Percentiles rank a stretch among this genome's conserved stretches.
Evolutionary conservation across 139 green algal species (phyloP).

Genomic region (Picochlorum sp.): DNA sequence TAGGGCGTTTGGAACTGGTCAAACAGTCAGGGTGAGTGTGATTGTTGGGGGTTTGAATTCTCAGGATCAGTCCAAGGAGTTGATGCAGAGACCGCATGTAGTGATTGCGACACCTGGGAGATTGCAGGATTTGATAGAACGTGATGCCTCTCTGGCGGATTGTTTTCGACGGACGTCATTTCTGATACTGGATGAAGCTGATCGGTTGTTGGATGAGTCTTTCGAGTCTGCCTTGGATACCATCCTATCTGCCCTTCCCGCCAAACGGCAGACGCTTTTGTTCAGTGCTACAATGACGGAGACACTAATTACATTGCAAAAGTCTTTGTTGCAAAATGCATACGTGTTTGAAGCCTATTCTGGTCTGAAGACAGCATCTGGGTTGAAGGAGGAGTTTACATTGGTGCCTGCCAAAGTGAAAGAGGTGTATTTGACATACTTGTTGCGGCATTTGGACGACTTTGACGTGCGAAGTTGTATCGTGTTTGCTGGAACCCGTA

Average conservation of each 20-base stretch:
- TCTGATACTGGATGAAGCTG: constrained; percentile 93
- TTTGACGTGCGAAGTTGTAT: constrained; percentile 68
- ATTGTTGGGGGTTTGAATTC: constrained; percentile 88
- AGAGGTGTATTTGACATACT: constrained; percentile 91
- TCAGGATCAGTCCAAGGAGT: constrained; percentile 59
- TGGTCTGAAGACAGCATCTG: constrained; percentile 69
- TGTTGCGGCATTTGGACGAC: constrained; percentile 63
- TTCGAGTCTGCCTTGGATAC: constrained; percentile 66
- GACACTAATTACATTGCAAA: constrained; percentile 53
- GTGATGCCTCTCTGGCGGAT: constrained; percentile 24
- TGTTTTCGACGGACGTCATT: constrained; percentile 47
- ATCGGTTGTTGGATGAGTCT: constrained; percentile 77
- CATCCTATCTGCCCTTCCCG: constrained; percentile 37
- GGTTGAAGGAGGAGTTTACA: constrained; percentile 82
- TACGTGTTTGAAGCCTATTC: constrained; percentile 78
- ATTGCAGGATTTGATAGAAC: constrained; percentile 51
- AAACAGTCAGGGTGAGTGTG: constrained; percentile 60
- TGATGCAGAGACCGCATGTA: constrained; percentile 76
- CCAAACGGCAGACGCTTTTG: constrained; percentile 84
- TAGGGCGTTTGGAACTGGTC: constrained; percentile 69
- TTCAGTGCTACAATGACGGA: constrained; percentile 88
- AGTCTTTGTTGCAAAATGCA: constrained; percentile 39
- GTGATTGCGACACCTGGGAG: constrained; percentile 92
- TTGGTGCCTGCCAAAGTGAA: constrained; percentile 92
- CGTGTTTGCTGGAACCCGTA: constrained; percentile 80